phyloP scores from a whole-genome alignment of 768 basidiomycete species.

The Leccinum variicolor region DNA sequence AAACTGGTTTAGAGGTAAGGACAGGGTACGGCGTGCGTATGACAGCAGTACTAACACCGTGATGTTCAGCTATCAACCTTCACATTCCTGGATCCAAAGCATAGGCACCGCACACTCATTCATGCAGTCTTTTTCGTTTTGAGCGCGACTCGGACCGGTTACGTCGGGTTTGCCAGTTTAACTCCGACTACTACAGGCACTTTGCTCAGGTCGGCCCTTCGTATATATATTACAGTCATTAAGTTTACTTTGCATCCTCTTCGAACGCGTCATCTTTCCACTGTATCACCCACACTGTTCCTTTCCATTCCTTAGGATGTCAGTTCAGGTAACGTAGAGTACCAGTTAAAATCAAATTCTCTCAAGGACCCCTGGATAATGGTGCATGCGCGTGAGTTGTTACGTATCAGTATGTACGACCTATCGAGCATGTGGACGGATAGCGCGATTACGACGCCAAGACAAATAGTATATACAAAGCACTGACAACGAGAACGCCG shows the following conservation, averaged over 20 bases:
- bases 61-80: slow-evolving; percentile 71
- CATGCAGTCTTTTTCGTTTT: not conserved
- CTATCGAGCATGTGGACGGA: not conserved
- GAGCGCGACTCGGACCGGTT: slow-evolving; percentile 2
- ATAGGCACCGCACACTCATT: slow-evolving; percentile 35
- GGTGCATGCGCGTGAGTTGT: not conserved
- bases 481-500: not conserved
- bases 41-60: slow-evolving; percentile 3
- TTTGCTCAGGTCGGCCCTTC: slow-evolving; percentile 22
- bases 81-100: slow-evolving; percentile 83
- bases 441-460: not conserved
- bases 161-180: slow-evolving; percentile 3
- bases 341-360: slow-evolving; percentile 14
- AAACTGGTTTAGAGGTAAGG: slow-evolving; percentile 84
- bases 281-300: slow-evolving; percentile 30
- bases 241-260: slow-evolving; percentile 29
- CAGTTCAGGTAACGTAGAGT: slow-evolving; percentile 26
- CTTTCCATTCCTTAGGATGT: slow-evolving; percentile 6
- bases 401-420: not conserved
- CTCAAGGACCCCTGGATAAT: not conserved
- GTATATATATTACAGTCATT: slow-evolving; percentile 36
- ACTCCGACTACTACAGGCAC: not conserved
- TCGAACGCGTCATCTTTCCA: slow-evolving; percentile 27
- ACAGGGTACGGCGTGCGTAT: slow-evolving; percentile 7
- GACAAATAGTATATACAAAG: not conserved